Evolutionary conservation across 1,139 yeast genomes (phyloP).

Genomic region (Candida sp.): DNA sequence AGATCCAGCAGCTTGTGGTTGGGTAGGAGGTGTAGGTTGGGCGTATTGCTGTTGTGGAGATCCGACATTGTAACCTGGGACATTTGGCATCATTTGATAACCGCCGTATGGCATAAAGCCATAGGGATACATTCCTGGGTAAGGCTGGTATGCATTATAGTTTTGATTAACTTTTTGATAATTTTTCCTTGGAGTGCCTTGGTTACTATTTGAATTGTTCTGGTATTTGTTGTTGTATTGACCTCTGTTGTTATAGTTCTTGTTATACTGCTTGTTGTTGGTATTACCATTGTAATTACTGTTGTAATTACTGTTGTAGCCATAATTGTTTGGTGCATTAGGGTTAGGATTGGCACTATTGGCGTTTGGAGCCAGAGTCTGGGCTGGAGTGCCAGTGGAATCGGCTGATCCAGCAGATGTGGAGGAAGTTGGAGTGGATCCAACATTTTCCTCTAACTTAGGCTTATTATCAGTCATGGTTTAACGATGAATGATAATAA

Average conservation of each 20-base stretch:
- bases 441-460: slow-evolving; percentile 1
- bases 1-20: slow-evolving; percentile 8
- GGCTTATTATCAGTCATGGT: slow-evolving; percentile 3
- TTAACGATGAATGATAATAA: slow-evolving; percentile 2
- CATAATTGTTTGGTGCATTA: neutral
- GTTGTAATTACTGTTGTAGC: neutral
- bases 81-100: slow-evolving; percentile 2
- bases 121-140: slow-evolving; percentile 1
- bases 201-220: neutral
- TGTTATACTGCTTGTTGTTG: neutral
- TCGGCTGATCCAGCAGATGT: neutral
- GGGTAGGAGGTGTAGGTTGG: neutral
- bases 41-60: slow-evolving; percentile 2
- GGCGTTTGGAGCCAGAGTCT: neutral
- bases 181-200: neutral
- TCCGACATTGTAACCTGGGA: slow-evolving; percentile 1
- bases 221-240: neutral
- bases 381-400: slow-evolving; percentile 1
- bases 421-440: slow-evolving; percentile 2
- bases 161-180: slow-evolving; percentile 2
- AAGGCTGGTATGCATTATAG: slow-evolving; percentile 1
- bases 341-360: neutral
- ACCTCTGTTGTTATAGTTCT: neutral
- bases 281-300: neutral
- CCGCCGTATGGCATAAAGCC: slow-evolving; percentile 2